Conservation (phyloP, 441 rosid genomes). For the Gossypium lobatum region DNA sequence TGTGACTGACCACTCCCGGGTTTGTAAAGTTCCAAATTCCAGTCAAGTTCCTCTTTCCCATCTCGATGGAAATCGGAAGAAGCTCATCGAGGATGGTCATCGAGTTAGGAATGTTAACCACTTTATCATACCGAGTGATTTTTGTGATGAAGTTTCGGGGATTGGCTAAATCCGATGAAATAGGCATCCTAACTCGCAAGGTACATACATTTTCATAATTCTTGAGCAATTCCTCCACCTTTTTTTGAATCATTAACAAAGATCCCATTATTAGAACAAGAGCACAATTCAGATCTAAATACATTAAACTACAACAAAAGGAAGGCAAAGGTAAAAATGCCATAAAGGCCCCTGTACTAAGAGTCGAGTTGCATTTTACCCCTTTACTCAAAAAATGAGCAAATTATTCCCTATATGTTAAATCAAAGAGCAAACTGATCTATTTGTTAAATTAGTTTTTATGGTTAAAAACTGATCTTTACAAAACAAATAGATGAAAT, state of each 20-base stretch:
- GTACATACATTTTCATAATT: slow-evolving; percentile 86
- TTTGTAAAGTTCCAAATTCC: slow-evolving; percentile 2
- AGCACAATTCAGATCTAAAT: neutral
- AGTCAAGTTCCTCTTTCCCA: neutral
- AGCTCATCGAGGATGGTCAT: slow-evolving; percentile 91
- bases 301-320: neutral
- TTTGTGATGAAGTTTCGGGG: slow-evolving; percentile 90
- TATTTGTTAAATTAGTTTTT: too few species aligned
- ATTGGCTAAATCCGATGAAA: slow-evolving; percentile 67
- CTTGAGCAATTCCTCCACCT: slow-evolving; percentile 50
- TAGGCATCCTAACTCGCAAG: slow-evolving; percentile 83
- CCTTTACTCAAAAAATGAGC: too few species aligned
- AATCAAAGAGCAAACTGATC: too few species aligned
- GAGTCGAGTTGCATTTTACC: too few species aligned
- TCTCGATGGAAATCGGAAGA: slow-evolving; percentile 65
- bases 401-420: too few species aligned
- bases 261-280: neutral
- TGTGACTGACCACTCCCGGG: slow-evolving; percentile 1
- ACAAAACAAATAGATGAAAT: too few species aligned
- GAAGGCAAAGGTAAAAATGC: neutral
- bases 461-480: too few species aligned
- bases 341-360: too few species aligned
- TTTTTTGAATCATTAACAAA: neutral
- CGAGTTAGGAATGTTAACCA: slow-evolving; percentile 84
- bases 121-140: slow-evolving; percentile 76